Evolutionary conservation across 2,329 filamentous ascomycete genomes (phyloP).

Genomic region (Cordyceps cateniannulata): DNA sequence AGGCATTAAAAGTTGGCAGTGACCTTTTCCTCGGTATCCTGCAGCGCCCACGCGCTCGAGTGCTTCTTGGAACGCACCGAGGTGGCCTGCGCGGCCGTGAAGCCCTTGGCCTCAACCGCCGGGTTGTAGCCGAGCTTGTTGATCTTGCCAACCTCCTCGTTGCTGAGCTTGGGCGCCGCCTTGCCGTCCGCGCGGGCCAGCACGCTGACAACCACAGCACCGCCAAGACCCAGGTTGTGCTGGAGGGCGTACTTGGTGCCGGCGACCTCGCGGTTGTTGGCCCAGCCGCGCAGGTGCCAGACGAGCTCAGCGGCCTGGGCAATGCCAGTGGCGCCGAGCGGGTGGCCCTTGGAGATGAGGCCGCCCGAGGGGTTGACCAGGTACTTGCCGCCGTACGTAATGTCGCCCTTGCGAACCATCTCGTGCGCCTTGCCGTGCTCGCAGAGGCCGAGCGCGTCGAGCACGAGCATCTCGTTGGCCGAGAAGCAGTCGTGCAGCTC

Average conservation of each 20-base stretch:
- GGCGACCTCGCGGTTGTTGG: slow-evolving; percentile 73
- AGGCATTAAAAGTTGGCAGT: slow-evolving; percentile 27
- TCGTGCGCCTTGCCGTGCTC: slow-evolving; percentile 83
- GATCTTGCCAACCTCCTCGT: slow-evolving; percentile 55
- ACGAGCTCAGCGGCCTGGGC: slow-evolving; percentile 93
- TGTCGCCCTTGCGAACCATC: slow-evolving; percentile 77
- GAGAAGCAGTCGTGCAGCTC: slow-evolving; percentile 97
- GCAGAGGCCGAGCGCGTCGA: slow-evolving; percentile 78
- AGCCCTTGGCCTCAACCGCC: slow-evolving; percentile 80
- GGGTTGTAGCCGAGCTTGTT: slow-evolving; percentile 85
- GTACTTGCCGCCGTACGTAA: slow-evolving; percentile 80
- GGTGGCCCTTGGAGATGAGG: slow-evolving; percentile 92
- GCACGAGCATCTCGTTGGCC: slow-evolving; percentile 84
- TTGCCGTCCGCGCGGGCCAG: slow-evolving; percentile 79
- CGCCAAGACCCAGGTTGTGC: slow-evolving; percentile 89
- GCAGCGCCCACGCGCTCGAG: slow-evolving; percentile 67
- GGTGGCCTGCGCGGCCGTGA: slow-evolving; percentile 68
- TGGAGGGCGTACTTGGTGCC: slow-evolving; percentile 71
- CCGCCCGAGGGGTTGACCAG: slow-evolving; percentile 92
- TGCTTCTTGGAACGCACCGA: slow-evolving; percentile 63
- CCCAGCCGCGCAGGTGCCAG: slow-evolving; percentile 94
- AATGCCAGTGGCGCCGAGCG: slow-evolving; percentile 87
- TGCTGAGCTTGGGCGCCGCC: slow-evolving; percentile 52
- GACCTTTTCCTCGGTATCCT: slow-evolving; percentile 49
- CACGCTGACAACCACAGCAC: slow-evolving; percentile 83